Evolutionary conservation across 768 basidiomycete genomes (phyloP).

Genomic region (Suillus placidus): DNA sequence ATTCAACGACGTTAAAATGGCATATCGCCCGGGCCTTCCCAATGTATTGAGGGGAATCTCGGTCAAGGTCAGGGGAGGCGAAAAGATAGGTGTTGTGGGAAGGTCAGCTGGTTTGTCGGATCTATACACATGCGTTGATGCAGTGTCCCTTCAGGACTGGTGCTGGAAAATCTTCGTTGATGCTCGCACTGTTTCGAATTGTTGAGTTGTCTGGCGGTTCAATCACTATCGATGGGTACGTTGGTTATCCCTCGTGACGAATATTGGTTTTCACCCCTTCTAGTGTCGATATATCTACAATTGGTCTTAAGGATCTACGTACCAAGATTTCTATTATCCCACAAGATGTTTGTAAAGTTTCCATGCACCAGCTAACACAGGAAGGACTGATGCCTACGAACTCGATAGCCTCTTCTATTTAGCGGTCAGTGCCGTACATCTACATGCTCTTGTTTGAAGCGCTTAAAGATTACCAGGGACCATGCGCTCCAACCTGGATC

Average conservation of each 20-base stretch:
- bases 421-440: slow-evolving; percentile 43
- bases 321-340: slow-evolving; percentile 66
- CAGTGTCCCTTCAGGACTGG: slow-evolving; percentile 39
- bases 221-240: slow-evolving; percentile 66
- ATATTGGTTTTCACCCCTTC: slow-evolving; percentile 13
- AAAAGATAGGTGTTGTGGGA: slow-evolving; percentile 81
- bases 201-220: slow-evolving; percentile 64
- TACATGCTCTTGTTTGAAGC: slow-evolving; percentile 21
- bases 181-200: slow-evolving; percentile 67
- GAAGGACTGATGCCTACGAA: not conserved
- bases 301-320: slow-evolving; percentile 67
- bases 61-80: slow-evolving; percentile 60
- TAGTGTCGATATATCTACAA: slow-evolving; percentile 39
- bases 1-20: slow-evolving; percentile 61
- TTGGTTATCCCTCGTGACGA: not conserved
- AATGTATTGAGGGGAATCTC: slow-evolving; percentile 68
- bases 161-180: slow-evolving; percentile 65
- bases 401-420: slow-evolving; percentile 54
- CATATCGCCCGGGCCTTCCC: slow-evolving; percentile 73
- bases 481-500: slow-evolving; percentile 82
- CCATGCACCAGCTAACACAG: not conserved
- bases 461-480: slow-evolving; percentile 54
- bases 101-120: slow-evolving; percentile 28
- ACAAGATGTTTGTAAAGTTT: slow-evolving; percentile 54
- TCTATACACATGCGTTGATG: not conserved